A percentile compares a stretch with the other conserved stretches of the same genome.
phyloP scores from a whole-genome alignment of 2,329 filamentous ascomycete genomes.

The Mycosphaerella arachidis region DNA sequence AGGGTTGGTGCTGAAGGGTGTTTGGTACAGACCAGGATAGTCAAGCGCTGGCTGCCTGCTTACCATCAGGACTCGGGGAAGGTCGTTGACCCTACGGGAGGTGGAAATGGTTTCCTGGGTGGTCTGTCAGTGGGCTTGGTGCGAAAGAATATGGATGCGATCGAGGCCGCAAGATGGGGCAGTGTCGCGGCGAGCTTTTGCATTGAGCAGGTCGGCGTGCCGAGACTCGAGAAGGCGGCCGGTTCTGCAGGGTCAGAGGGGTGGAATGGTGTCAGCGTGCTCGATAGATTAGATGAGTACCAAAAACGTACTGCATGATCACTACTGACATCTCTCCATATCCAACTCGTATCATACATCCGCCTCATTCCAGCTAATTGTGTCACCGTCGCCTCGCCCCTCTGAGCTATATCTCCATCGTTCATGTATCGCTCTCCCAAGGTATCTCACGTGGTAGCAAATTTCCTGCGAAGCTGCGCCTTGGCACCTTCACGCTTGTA shows the following conservation, averaged over 20 bases:
- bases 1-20: conserved; percentile 69
- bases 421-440: no score
- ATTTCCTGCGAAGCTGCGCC: no score
- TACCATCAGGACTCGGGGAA: conserved; percentile 55
- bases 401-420: no score
- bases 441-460: no score
- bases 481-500: no score
- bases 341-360: no score
- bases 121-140: conserved; percentile 55
- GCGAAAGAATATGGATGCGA: conserved; percentile 51
- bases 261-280: conserved; percentile 47
- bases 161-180: conserved; percentile 72
- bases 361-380: no score
- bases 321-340: no score
- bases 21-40: conserved; percentile 38
- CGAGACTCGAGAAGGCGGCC: conserved; percentile 44
- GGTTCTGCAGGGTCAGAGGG: conserved; percentile 33
- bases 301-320: conserved; percentile 3
- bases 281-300: conserved; percentile 40
- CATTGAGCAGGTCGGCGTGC: conserved; percentile 90
- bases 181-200: conserved; percentile 83
- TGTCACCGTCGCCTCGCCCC: no score
- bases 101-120: conserved; percentile 83
- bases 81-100: conserved; percentile 90
- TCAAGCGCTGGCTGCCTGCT: conserved; percentile 66